Percentiles rank a stretch among this genome's conserved stretches.
Conservation (phyloP, 2,329 filamentous ascomycete genomes). For the Ophiostoma sp. region DNA sequence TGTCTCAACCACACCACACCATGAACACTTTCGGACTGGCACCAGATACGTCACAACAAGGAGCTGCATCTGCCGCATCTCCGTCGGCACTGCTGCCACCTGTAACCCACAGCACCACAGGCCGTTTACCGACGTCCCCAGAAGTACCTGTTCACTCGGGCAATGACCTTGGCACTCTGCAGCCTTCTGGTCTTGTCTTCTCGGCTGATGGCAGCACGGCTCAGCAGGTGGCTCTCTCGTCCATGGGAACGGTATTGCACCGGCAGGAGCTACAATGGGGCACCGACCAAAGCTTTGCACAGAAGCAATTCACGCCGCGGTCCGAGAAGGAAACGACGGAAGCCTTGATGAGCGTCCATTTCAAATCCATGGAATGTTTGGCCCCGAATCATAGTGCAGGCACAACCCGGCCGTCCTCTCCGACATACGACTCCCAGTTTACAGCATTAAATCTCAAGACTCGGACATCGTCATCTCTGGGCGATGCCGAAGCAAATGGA, state of each 20-base stretch:
- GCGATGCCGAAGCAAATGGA: conserved; percentile 38
- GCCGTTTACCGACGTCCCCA: background rate
- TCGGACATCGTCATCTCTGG: conserved; percentile 32
- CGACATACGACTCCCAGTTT: conserved; percentile 37
- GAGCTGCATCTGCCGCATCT: background rate
- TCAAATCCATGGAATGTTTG: conserved; percentile 59
- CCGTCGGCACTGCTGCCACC: conserved; percentile 4
- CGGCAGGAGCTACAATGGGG: conserved; percentile 47
- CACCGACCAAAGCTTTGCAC: conserved; percentile 65
- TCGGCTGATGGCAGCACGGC: background rate
- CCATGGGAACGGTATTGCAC: background rate
- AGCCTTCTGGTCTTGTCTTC: background rate
- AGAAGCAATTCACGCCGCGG: conserved; percentile 54
- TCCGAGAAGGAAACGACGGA: conserved; percentile 59
- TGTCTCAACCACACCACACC: conserved; percentile 34
- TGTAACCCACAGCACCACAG: background rate
- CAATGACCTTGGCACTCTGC: background rate
- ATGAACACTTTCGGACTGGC: background rate
- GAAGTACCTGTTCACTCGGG: background rate
- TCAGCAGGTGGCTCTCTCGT: background rate
- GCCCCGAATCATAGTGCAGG: conserved; percentile 58
- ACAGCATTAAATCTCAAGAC: conserved; percentile 31
- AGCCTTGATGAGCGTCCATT: conserved; percentile 54
- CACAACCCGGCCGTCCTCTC: conserved; percentile 61
- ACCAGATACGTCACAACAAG: background rate